phyloP scores from a whole-genome alignment of 1,139 yeast genomes.

The Blastobotrys aristatus region DNA sequence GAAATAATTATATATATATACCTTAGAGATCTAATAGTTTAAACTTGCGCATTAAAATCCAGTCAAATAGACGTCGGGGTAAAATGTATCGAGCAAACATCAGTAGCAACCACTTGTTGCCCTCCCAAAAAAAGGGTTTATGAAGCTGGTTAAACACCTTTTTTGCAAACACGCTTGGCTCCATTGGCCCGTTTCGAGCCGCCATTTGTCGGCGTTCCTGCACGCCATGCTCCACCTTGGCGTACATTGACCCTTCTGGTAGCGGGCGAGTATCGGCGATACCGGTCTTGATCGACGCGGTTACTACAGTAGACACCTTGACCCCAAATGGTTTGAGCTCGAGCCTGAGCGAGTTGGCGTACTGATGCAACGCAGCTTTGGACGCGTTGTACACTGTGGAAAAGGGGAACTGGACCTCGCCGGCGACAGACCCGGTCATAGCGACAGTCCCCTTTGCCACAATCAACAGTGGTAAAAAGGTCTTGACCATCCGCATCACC shows the following conservation, averaged over 20 bases:
- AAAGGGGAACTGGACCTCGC: slow-evolving; percentile 64
- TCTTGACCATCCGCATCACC: slow-evolving; percentile 59
- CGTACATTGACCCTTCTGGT: slow-evolving; percentile 52
- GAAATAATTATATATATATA: background rate
- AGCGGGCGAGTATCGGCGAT: slow-evolving; percentile 55
- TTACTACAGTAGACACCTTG: slow-evolving; percentile 61
- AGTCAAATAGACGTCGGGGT: slow-evolving; percentile 51
- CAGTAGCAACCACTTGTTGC: slow-evolving; percentile 44
- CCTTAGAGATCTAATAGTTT: slow-evolving; percentile 31
- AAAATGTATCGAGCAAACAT: slow-evolving; percentile 35
- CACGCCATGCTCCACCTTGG: slow-evolving; percentile 45
- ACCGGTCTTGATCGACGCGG: slow-evolving; percentile 63
- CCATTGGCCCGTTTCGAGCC: slow-evolving; percentile 52
- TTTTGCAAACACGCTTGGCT: slow-evolving; percentile 51
- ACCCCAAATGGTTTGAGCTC: slow-evolving; percentile 74
- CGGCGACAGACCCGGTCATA: slow-evolving; percentile 72
- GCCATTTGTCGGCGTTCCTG: slow-evolving; percentile 57
- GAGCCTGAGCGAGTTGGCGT: slow-evolving; percentile 55
- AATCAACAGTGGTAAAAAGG: slow-evolving; percentile 52
- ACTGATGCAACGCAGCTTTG: slow-evolving; percentile 74
- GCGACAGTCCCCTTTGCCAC: slow-evolving; percentile 66
- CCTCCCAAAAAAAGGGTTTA: slow-evolving; percentile 50
- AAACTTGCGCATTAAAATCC: slow-evolving; percentile 44
- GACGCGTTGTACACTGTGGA: slow-evolving; percentile 63
- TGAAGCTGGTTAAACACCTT: slow-evolving; percentile 48